Base-by-base conservation (phyloP, 129 eudicot species). In the Escallonia rubra region DNA sequence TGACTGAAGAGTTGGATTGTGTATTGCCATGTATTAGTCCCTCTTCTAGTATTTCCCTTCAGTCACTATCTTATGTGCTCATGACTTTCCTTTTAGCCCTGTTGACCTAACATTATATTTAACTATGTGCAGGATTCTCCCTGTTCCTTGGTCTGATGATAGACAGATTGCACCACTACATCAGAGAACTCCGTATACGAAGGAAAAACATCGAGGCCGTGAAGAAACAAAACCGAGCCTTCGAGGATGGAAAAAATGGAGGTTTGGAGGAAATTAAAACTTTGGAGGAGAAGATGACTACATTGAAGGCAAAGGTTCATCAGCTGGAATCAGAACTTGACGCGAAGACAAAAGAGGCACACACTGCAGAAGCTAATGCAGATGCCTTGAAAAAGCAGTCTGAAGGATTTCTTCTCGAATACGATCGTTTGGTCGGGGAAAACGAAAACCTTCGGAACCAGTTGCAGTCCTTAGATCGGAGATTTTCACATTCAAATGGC, bases 161-260 rank as follows among this genome's bases (percentile, higher is more conserved):
- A 45, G 98, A 91, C 78, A 81, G 94, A 59, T 79, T 91, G 43
- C 98, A 91, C 79, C 90, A 91, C 75, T 91, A 91, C 59, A 91
- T 91, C 69, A 74, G 98, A 74, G 98, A 91, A 80, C 91, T 91
- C 60, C 83, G 90, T 43, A 68, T 88, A 13, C 68, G 90, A 60
- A 88, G 98, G 71, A 91, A 91, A 61, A 83, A 59, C 76, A 74
- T 83, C 89, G 98, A 91, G 53, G 85, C 85, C 1, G 79, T 72
- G 7, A 88, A 88, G 83, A 85, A 80, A 66, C 96, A 83, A 42
- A 85, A 74, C 76, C 80, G 89, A 61, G 70, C 59, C 5, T 52
- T 69, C 10, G 96, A 83, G 23, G 90, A 83, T 41, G 83, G 63
- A 8, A 83, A 83, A 48, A 50, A 43, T 45, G 87, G 82, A 52